Evolutionary conservation across 345 rosid species (phyloP).

Genomic region (Barbarea vulgaris): DNA sequence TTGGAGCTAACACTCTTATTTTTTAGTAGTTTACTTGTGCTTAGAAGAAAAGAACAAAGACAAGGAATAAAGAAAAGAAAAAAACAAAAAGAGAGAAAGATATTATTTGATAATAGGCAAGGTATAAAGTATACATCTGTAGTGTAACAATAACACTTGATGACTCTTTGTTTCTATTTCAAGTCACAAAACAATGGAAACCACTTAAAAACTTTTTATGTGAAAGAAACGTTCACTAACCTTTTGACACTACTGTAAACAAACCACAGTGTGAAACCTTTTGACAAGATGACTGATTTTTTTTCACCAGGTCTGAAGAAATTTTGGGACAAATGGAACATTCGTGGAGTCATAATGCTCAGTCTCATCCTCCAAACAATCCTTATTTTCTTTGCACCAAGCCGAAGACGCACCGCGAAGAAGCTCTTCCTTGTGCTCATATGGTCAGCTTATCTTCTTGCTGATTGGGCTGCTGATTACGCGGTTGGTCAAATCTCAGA

Average conservation of each 20-base stretch:
- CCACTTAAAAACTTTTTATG: neutral
- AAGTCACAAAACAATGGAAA: neutral
- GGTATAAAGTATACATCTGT: constrained; percentile 18
- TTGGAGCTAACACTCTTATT: neutral
- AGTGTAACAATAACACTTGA: constrained; percentile 25
- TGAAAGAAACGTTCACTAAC: constrained; percentile 23
- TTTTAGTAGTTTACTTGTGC: neutral
- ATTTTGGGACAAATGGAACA: constrained; percentile 61
- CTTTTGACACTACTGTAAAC: neutral
- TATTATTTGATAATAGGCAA: constrained; percentile 31
- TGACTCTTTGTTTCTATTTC: constrained; percentile 17
- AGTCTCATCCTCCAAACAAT: constrained; percentile 62
- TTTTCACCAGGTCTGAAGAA: constrained; percentile 36
- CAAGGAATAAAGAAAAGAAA: constrained; percentile 24
- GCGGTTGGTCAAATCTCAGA: constrained; percentile 45
- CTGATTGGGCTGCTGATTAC: constrained; percentile 44
- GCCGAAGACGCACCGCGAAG: constrained; percentile 47
- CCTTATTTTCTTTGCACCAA: constrained; percentile 56
- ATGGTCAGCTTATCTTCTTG: constrained; percentile 46
- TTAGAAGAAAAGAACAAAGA: constrained; percentile 35
- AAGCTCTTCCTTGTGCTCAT: constrained; percentile 43
- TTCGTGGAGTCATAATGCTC: constrained; percentile 55
- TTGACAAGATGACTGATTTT: constrained; percentile 31
- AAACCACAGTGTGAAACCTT: constrained; percentile 8
- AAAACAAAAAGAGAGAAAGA: neutral